A percentile compares a stretch with the other conserved stretches of the same genome.
Conservation (phyloP, 2,329 filamentous ascomycete species). For the Ceratocystis diversiconidia region DNA sequence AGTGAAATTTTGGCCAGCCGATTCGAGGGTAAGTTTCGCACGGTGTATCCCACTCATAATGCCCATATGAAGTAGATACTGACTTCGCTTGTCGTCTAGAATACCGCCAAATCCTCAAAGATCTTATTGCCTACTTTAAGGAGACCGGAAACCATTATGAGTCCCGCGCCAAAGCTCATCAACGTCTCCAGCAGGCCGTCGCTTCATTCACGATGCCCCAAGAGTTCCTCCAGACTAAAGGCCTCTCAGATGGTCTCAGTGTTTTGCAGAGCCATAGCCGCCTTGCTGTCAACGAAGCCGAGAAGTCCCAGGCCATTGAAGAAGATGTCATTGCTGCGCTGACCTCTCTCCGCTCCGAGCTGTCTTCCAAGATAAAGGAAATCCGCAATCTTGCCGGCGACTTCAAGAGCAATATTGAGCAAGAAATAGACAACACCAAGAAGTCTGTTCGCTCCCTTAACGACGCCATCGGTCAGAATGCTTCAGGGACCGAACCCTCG, state of each 20-base stretch:
- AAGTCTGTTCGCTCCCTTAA: conserved; percentile 69
- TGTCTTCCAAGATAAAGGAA: conserved; percentile 95
- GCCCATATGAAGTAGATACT: conserved; percentile 6
- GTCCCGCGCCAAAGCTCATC: conserved; percentile 61
- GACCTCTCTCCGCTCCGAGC: conserved; percentile 69
- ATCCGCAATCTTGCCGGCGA: conserved; percentile 88
- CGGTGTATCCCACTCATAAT: background rate
- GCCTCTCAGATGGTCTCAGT: conserved; percentile 74
- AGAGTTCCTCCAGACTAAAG: conserved; percentile 63
- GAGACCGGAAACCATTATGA: conserved; percentile 88
- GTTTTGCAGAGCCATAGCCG: conserved; percentile 74
- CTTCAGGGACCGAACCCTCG: conserved; percentile 54
- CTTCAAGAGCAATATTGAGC: conserved; percentile 93
- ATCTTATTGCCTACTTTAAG: conserved; percentile 83
- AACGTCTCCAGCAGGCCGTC: conserved; percentile 71
- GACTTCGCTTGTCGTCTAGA: conserved; percentile 34
- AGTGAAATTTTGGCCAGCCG: conserved; percentile 76
- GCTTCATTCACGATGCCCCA: conserved; percentile 65
- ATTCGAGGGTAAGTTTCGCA: conserved; percentile 58
- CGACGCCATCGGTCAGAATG: conserved; percentile 64
- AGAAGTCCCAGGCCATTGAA: conserved; percentile 82
- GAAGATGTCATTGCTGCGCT: conserved; percentile 81
- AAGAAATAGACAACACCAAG: conserved; percentile 76
- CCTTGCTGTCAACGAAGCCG: conserved; percentile 61
- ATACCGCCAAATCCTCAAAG: conserved; percentile 91